Conservation (phyloP, 2,329 filamentous ascomycete genomes). For the Pezicula rhizophila region DNA sequence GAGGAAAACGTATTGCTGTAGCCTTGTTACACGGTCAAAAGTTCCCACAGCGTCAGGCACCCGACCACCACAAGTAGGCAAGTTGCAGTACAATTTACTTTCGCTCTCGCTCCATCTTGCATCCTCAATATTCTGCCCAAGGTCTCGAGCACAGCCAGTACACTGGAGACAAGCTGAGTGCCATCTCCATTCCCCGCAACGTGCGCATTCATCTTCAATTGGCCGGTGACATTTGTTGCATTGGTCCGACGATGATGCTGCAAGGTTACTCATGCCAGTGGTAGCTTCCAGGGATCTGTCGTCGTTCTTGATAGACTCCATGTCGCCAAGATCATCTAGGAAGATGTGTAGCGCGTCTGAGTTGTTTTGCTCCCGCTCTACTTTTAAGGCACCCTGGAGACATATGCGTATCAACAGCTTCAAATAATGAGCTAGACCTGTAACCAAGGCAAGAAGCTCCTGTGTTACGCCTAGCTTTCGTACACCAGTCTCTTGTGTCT, state of each 20-base stretch:
- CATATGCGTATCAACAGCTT: conserved; percentile 97
- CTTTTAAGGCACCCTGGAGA: conserved; percentile 82
- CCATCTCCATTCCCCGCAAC: conserved; percentile 70
- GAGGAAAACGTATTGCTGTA: conserved; percentile 92
- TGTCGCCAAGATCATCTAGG: conserved; percentile 73
- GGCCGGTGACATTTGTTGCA: conserved; percentile 77
- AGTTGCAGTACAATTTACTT: conserved; percentile 62
- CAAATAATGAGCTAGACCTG: conserved; percentile 91
- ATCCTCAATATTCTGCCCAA: conserved; percentile 62
- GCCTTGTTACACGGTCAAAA: conserved; percentile 72
- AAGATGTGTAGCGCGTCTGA: conserved; percentile 76
- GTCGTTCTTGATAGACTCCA: conserved; percentile 71
- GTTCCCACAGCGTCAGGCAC: conserved; percentile 48
- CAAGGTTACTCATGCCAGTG: conserved; percentile 58
- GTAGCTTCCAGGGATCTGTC: conserved; percentile 64
- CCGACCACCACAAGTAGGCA: conserved; percentile 50
- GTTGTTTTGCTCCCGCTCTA: conserved; percentile 76
- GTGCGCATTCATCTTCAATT: conserved; percentile 90
- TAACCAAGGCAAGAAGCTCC: conserved; percentile 94
- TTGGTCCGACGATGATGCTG: conserved; percentile 75
- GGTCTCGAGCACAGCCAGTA: conserved; percentile 64
- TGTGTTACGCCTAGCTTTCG: conserved; percentile 93
- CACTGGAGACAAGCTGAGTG: conserved; percentile 74
- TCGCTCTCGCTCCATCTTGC: conserved; percentile 65
- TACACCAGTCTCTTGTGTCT: conserved; percentile 86